phyloP scores from a whole-genome alignment of 257 asterid genomes.

The Nicotiana otophora region DNA sequence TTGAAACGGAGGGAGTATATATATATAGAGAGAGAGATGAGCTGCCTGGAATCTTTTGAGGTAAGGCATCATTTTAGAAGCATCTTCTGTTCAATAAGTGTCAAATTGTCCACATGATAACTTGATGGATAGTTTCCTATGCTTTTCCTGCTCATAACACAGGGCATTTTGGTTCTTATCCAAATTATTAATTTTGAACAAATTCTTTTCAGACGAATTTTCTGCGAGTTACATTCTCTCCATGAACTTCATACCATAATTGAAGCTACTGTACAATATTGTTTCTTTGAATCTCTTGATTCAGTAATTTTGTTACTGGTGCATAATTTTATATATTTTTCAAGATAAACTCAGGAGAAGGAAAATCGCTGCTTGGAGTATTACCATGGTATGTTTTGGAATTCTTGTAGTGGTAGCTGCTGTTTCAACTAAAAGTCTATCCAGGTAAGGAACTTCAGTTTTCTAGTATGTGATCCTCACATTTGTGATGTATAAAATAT shows the following conservation, averaged over 20 bases:
- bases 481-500: neutral
- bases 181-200: neutral
- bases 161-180: neutral
- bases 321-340: too few species aligned
- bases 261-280: neutral
- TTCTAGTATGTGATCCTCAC: neutral
- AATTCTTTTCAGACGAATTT: neutral
- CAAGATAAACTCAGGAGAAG: constrained; percentile 16
- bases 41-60: too few species aligned
- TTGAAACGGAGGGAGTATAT: too few species aligned
- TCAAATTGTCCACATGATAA: neutral
- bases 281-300: too few species aligned
- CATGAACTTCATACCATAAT: neutral
- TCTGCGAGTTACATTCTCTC: neutral
- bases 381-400: constrained; percentile 25
- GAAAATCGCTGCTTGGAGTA: constrained; percentile 21
- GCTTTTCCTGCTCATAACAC: neutral
- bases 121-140: neutral
- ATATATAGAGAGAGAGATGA: too few species aligned
- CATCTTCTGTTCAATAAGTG: neutral
- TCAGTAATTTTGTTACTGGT: too few species aligned
- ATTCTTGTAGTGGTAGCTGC: constrained; percentile 25
- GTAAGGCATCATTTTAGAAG: too few species aligned
- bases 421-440: constrained; percentile 22
- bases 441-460: constrained; percentile 14